Evolutionary conservation across 768 basidiomycete species (phyloP).

Genomic region (Cystobasidium tubakii): DNA sequence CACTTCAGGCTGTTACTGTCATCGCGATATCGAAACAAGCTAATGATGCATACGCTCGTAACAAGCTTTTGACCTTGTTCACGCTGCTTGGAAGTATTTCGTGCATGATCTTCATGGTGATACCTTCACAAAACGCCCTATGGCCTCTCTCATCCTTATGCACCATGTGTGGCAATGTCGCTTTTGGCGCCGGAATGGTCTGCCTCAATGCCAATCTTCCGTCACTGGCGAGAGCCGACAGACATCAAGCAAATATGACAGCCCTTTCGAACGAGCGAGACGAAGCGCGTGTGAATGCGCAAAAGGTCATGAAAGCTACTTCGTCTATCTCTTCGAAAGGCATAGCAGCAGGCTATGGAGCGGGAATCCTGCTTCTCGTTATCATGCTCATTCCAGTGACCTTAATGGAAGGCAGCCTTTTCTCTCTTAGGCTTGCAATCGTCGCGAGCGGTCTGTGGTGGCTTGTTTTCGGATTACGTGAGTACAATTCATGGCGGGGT

Average conservation of each 20-base stretch:
- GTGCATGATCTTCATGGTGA: conserved; percentile 64
- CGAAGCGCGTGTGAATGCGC: neutral
- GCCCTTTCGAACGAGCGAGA: conserved; percentile 24
- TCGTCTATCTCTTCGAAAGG: conserved; percentile 47
- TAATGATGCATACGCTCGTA: conserved; percentile 71
- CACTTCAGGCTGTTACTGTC: conserved; percentile 83
- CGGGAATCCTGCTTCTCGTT: conserved; percentile 73
- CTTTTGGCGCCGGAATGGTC: conserved; percentile 78
- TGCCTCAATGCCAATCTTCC: conserved; percentile 75
- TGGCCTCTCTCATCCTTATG: conserved; percentile 68
- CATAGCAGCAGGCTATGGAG: conserved; percentile 41
- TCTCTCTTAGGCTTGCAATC: conserved; percentile 72
- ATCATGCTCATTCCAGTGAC: conserved; percentile 73
- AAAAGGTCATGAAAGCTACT: neutral
- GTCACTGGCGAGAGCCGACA: neutral
- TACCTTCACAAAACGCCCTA: conserved; percentile 64
- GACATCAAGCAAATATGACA: neutral
- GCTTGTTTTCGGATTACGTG: conserved; percentile 73
- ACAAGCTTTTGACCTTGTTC: conserved; percentile 68
- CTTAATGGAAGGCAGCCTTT: conserved; percentile 65
- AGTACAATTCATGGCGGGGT: conserved; percentile 56
- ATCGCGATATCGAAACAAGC: conserved; percentile 90
- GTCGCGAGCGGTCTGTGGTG: conserved; percentile 82
- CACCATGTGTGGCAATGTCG: conserved; percentile 71
- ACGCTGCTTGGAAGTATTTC: conserved; percentile 66